phyloP scores from a whole-genome alignment of 257 asterid genomes.

The Solanum pinnatisectum region DNA sequence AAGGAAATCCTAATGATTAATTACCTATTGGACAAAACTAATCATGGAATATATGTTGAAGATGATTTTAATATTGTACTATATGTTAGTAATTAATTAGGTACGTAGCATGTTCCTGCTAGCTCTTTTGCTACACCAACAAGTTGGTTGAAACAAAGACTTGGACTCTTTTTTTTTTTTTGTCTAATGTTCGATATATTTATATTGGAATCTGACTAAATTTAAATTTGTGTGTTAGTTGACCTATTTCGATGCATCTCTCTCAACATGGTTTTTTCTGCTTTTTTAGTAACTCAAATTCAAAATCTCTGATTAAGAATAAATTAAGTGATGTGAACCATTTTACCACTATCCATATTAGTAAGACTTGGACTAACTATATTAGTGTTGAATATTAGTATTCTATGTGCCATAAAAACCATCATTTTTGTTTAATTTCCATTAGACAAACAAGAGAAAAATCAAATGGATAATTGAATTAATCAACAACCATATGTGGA shows the following conservation, averaged over 20 bases:
- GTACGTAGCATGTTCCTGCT: neutral
- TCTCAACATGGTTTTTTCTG: neutral
- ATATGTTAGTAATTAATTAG: neutral
- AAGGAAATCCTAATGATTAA: neutral
- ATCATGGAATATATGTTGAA: neutral
- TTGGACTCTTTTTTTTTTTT: neutral
- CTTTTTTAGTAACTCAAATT: neutral
- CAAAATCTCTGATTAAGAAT: neutral
- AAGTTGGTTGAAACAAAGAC: neutral
- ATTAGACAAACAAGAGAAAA: neutral
- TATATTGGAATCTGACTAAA: accelerated
- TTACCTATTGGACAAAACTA: neutral
- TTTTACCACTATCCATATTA: neutral
- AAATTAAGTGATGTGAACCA: too few relatives aligned
- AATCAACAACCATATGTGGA: neutral
- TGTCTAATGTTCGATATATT: accelerated
- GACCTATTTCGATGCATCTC: neutral
- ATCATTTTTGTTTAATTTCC: neutral
- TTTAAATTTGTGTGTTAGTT: neutral
- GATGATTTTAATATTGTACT: neutral
- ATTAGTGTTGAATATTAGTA: neutral
- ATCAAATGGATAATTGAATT: neutral
- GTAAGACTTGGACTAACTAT: neutral
- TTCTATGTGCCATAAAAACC: neutral
- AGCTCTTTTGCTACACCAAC: neutral